Conservation (phyloP, 495 filamentous ascomycete species). For the Penicillium riverlandense region DNA sequence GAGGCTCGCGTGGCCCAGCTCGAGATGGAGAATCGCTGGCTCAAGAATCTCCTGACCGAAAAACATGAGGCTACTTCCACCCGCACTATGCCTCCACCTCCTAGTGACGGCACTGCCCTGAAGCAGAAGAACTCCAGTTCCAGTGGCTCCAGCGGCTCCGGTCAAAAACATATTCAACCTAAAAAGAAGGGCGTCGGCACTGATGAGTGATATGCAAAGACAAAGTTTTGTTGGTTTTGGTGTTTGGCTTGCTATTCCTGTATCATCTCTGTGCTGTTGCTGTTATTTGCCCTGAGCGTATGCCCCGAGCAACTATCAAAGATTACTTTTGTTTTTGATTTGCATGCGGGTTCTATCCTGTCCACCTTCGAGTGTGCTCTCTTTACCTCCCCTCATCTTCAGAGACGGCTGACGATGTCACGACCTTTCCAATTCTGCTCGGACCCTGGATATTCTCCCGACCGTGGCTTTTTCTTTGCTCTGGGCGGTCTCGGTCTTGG, state of each 20-base stretch:
- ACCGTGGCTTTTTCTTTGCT: slow-evolving; percentile 18
- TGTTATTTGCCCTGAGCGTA: neutral
- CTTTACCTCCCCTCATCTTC: neutral
- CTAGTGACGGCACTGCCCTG: slow-evolving; percentile 19
- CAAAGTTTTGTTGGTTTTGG: slow-evolving; percentile 9
- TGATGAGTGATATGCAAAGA: slow-evolving; percentile 23
- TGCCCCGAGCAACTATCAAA: neutral
- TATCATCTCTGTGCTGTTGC: slow-evolving; percentile 10
- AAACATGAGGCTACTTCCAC: slow-evolving; percentile 55
- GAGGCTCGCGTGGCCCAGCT: slow-evolving; percentile 79
- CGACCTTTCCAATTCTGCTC: slow-evolving; percentile 22
- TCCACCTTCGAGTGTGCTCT: neutral
- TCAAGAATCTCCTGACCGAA: slow-evolving; percentile 88
- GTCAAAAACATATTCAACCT: slow-evolving; percentile 40
- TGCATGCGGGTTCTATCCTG: neutral
- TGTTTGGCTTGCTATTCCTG: slow-evolving; percentile 1
- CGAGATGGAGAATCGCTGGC: slow-evolving; percentile 94
- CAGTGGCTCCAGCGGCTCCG: slow-evolving; percentile 11
- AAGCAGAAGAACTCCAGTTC: neutral
- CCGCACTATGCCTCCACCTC: slow-evolving; percentile 21
- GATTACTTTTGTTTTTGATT: neutral
- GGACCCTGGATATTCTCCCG: slow-evolving; percentile 4
- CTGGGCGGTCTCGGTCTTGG: neutral
- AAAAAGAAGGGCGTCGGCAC: slow-evolving; percentile 45
- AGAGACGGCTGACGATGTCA: slow-evolving; percentile 15